Evolutionary conservation across 805 yeast genomes (phyloP).

Genomic region (Kluyveromyces siamensis): DNA sequence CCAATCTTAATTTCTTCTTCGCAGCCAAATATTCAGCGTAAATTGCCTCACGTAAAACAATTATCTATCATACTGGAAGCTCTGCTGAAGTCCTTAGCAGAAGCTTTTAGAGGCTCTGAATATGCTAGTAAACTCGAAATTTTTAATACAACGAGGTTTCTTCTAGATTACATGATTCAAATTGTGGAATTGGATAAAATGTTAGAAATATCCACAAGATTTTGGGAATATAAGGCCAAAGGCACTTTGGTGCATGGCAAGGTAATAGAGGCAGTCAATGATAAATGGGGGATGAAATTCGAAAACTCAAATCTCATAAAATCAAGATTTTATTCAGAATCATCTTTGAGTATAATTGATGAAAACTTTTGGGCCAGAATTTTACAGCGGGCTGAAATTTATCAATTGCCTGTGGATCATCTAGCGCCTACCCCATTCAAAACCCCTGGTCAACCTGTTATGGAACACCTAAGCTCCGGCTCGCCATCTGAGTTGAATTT

Average conservation of each 20-base stretch:
- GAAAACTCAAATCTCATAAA: slow-evolving; percentile 2
- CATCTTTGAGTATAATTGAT: neutral
- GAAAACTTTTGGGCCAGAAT: neutral
- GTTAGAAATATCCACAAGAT: slow-evolving; percentile 3
- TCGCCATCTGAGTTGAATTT: neutral
- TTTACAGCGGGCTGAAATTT: neutral
- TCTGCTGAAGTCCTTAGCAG: neutral
- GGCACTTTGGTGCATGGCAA: neutral
- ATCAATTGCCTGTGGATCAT: neutral
- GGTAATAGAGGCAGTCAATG: neutral
- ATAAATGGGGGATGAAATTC: slow-evolving; percentile 4
- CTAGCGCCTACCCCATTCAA: neutral
- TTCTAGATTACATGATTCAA: slow-evolving; percentile 3
- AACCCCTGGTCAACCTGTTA: neutral
- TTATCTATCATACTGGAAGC: neutral
- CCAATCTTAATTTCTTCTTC: neutral
- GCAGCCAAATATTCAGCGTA: neutral
- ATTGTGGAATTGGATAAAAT: slow-evolving; percentile 2
- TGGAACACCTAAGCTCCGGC: neutral
- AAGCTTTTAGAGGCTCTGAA: neutral
- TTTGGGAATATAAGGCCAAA: slow-evolving; percentile 4
- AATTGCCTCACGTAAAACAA: neutral
- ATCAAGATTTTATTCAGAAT: neutral
- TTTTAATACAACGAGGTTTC: neutral
- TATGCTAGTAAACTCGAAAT: neutral